Percentiles rank a stretch among this genome's conserved stretches.
phyloP scores from a whole-genome alignment of 2,329 filamentous ascomycete species.

The Arthrobotrys iridis region DNA sequence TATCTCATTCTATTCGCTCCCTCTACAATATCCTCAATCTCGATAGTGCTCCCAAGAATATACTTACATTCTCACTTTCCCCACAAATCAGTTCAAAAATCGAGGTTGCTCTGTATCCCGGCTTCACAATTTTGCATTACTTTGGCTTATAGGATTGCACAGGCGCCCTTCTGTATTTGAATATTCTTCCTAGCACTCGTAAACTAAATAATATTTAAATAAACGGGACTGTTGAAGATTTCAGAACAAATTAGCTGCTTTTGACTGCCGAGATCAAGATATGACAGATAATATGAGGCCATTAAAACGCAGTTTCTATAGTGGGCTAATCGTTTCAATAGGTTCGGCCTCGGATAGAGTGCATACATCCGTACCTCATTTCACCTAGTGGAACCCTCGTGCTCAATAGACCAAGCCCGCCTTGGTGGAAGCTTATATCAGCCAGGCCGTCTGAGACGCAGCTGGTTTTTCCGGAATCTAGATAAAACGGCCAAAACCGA shows the following conservation, averaged over 20 bases:
- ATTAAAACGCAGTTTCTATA: too few species aligned
- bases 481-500: neutral
- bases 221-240: neutral
- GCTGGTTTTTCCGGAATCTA: conserved; percentile 49
- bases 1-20: conserved; percentile 8
- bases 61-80: neutral
- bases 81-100: neutral
- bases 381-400: neutral
- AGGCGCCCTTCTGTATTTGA: neutral
- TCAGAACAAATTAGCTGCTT: neutral
- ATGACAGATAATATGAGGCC: too few species aligned
- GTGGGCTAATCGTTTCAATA: neutral
- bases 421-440: conserved; percentile 49
- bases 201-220: conserved; percentile 15
- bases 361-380: too few species aligned
- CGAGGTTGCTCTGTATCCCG: neutral
- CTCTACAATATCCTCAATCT: neutral
- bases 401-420: conserved; percentile 11
- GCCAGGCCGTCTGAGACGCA: conserved; percentile 36
- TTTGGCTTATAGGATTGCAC: neutral
- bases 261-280: too few species aligned
- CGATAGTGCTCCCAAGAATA: neutral
- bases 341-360: too few species aligned
- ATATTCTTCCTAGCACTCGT: neutral
- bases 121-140: neutral